These are phyloP conservation scores for Tulasnella sp. DNA, from an alignment of 768 basidiomycete genomes.

Conservation along the genomic window DNA sequence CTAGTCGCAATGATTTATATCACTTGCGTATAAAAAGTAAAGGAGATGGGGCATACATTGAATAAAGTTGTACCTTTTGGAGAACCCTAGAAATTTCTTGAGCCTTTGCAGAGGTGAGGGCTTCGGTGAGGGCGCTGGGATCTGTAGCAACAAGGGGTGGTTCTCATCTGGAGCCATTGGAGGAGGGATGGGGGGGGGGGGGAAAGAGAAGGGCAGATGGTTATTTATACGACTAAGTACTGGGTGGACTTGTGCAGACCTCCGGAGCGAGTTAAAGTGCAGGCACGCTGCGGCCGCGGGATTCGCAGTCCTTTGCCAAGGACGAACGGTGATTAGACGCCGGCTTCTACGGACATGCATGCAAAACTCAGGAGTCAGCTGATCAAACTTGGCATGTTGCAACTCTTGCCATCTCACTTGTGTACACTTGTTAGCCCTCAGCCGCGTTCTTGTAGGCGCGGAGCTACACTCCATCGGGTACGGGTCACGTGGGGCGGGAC, in stretches of 20 bases:
- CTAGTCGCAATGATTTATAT: neutral
- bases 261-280: neutral
- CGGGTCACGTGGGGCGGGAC: neutral
- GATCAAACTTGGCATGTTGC: neutral
- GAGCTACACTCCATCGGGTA: neutral
- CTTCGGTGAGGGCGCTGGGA: neutral
- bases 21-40: neutral
- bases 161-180: neutral
- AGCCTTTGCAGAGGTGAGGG: neutral
- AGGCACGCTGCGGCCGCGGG: constrained; percentile 5
- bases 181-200: neutral
- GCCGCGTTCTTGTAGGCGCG: too few relatives aligned
- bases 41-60: neutral
- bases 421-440: too few relatives aligned
- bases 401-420: neutral
- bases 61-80: neutral
- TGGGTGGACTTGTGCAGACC: neutral
- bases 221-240: neutral
- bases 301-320: neutral
- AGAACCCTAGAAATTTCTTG: neutral
- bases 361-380: neutral
- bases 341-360: neutral
- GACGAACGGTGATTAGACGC: neutral
- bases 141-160: neutral
- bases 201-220: neutral